Percentiles rank a stretch among this genome's conserved stretches.
Evolutionary conservation across 805 yeast genomes (phyloP).

Genomic region (Yamadazyma sp.): DNA sequence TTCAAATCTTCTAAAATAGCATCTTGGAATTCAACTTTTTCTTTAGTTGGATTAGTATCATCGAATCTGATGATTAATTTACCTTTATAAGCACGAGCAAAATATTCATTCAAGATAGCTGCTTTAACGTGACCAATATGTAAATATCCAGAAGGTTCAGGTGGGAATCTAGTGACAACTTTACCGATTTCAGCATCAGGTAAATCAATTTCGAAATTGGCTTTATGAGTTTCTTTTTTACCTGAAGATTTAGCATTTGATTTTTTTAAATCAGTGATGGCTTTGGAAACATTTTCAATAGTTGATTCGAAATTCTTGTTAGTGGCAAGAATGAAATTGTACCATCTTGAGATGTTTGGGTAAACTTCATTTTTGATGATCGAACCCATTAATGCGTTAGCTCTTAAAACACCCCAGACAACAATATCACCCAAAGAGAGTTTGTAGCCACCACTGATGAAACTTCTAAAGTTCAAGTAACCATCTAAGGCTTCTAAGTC

Average conservation of each 20-base stretch:
- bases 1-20: slow-evolving; percentile 90
- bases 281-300: slow-evolving; percentile 63
- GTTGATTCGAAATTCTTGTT: slow-evolving; percentile 67
- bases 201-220: slow-evolving; percentile 90
- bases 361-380: slow-evolving; percentile 81
- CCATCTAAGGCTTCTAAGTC: slow-evolving; percentile 78
- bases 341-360: slow-evolving; percentile 92
- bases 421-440: slow-evolving; percentile 78
- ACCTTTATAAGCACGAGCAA: slow-evolving; percentile 94
- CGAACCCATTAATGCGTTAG: slow-evolving; percentile 90
- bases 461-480: slow-evolving; percentile 83
- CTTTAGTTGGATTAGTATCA: slow-evolving; percentile 97
- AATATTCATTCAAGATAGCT: slow-evolving; percentile 92
- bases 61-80: slow-evolving; percentile 95
- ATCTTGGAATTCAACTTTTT: slow-evolving; percentile 91
- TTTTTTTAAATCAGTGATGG: slow-evolving; percentile 73
- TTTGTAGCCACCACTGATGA: slow-evolving; percentile 57
- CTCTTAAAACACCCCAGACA: slow-evolving; percentile 90
- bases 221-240: slow-evolving; percentile 87
- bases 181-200: slow-evolving; percentile 89
- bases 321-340: slow-evolving; percentile 70
- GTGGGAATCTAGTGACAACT: slow-evolving; percentile 98
- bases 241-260: slow-evolving; percentile 50
- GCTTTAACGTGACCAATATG: slow-evolving; percentile 99
- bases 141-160: slow-evolving; percentile 98